phyloP scores from a whole-genome alignment of 176 grass and related monocot species.

The Oryza rufipogon region DNA sequence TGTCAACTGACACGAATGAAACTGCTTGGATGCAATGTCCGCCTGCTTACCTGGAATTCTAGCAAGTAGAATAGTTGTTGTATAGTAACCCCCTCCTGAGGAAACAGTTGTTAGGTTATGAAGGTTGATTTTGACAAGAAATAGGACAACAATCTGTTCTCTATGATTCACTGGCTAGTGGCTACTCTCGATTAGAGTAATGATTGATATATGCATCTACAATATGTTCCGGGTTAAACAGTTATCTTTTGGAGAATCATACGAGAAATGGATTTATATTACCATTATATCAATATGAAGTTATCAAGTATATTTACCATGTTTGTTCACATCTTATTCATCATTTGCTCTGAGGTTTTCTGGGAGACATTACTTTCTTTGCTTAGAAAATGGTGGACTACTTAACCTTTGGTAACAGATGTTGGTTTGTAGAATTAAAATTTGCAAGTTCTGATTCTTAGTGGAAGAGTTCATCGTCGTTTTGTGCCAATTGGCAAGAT shows the following conservation, averaged over 20 bases:
- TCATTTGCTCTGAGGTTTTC: background rate
- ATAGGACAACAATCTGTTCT: background rate
- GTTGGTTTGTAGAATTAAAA: slow-evolving; percentile 13
- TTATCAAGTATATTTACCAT: background rate
- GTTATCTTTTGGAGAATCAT: slow-evolving; percentile 22
- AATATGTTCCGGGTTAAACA: slow-evolving; percentile 2
- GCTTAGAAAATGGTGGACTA: slow-evolving; percentile 12
- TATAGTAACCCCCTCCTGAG: background rate
- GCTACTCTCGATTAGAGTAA: slow-evolving; percentile 2
- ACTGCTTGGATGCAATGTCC: slow-evolving; percentile 13
- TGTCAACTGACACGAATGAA: background rate
- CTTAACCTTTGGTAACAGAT: slow-evolving; percentile 8
- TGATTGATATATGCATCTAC: background rate
- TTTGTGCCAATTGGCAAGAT: slow-evolving; percentile 86
- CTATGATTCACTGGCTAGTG: slow-evolving; percentile 9
- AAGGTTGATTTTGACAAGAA: background rate
- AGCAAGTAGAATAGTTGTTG: background rate
- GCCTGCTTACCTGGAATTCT: slow-evolving; percentile 5
- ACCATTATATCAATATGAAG: background rate
- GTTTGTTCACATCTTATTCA: background rate
- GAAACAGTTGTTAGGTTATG: slow-evolving; percentile 15
- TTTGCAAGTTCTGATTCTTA: slow-evolving; percentile 43
- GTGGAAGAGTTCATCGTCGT: slow-evolving; percentile 62
- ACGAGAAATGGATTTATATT: slow-evolving; percentile 14
- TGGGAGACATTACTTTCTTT: background rate